Conservation (phyloP, 371 early-diverging fungal genomes). For the Chytridiales sp. region DNA sequence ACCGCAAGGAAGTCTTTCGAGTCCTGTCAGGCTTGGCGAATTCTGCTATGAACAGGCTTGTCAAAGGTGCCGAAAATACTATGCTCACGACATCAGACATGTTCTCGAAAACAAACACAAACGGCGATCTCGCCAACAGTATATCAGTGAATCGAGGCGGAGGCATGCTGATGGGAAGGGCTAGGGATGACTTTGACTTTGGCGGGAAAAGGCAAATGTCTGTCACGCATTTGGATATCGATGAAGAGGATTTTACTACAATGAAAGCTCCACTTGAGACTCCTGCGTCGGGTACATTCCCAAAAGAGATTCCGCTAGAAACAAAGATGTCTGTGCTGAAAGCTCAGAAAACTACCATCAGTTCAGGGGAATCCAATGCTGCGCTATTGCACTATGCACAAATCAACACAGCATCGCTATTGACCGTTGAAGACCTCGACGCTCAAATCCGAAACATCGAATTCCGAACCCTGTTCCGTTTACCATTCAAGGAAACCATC, state of each 20-base stretch:
- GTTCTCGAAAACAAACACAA: constrained; percentile 49
- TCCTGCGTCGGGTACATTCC: not conserved
- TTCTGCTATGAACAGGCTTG: constrained; percentile 54
- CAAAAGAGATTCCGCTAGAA: too few species aligned
- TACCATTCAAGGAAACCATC: constrained; percentile 47
- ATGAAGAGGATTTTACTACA: constrained; percentile 44
- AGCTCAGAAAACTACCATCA: not conserved
- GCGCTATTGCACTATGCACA: constrained; percentile 36
- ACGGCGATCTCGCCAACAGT: constrained; percentile 49
- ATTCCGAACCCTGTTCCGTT: constrained; percentile 46
- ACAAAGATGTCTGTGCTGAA: not conserved
- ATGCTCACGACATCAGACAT: constrained; percentile 49
- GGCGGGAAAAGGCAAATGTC: constrained; percentile 12
- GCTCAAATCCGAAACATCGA: constrained; percentile 46
- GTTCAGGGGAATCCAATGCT: not conserved
- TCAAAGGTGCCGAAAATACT: constrained; percentile 55
- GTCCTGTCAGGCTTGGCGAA: constrained; percentile 39
- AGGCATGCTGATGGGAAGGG: constrained; percentile 44
- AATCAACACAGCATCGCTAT: constrained; percentile 34
- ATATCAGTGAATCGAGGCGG: constrained; percentile 37
- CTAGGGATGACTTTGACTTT: constrained; percentile 37
- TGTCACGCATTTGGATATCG: constrained; percentile 28
- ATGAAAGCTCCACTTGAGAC: constrained; percentile 18
- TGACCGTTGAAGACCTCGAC: constrained; percentile 41
- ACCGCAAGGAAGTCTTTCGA: constrained; percentile 49